These are phyloP conservation scores for Phytophthora macrochlamydospora DNA, from an alignment of 352 stramenopile species.

Conservation along the genomic window DNA sequence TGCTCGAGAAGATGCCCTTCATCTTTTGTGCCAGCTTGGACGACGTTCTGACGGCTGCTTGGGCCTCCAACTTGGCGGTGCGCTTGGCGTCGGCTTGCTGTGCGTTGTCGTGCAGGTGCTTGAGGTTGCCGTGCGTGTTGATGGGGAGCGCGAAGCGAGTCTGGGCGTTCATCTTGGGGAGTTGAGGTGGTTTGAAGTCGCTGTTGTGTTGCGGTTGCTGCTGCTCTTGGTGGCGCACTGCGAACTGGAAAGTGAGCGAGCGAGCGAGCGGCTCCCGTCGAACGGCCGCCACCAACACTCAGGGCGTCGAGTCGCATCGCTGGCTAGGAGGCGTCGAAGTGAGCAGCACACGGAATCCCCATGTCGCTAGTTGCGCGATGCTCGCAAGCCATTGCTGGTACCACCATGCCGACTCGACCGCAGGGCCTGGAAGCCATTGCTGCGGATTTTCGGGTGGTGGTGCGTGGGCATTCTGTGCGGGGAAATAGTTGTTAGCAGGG, in stretches of 20 bases:
- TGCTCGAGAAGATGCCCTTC: constrained; percentile 16
- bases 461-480: not conserved
- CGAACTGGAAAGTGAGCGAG: not conserved
- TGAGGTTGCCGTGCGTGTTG: constrained; percentile 8
- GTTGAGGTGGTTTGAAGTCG: not conserved
- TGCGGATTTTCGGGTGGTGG: not conserved
- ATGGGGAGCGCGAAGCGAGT: constrained; percentile 8
- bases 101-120: constrained; percentile 1
- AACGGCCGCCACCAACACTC: not conserved
- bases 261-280: not conserved
- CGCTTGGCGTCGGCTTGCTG: not conserved
- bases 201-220: not conserved
- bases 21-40: constrained; percentile 25
- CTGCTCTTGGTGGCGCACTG: not conserved
- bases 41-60: constrained; percentile 4
- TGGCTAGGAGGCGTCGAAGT: not conserved
- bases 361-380: not conserved
- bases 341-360: not conserved
- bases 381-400: not conserved
- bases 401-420: not conserved
- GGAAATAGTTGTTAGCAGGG: too few relatives aligned
- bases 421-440: not conserved
- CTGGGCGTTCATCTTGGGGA: constrained; percentile 1
- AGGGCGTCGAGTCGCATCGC: not conserved
- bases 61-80: constrained; percentile 3